Percentiles rank a stretch among this genome's conserved stretches.
These are phyloP conservation scores for Colletotrichum lindemuthianum DNA, from an alignment of 2,329 filamentous ascomycete species.

Conservation along the genomic window DNA sequence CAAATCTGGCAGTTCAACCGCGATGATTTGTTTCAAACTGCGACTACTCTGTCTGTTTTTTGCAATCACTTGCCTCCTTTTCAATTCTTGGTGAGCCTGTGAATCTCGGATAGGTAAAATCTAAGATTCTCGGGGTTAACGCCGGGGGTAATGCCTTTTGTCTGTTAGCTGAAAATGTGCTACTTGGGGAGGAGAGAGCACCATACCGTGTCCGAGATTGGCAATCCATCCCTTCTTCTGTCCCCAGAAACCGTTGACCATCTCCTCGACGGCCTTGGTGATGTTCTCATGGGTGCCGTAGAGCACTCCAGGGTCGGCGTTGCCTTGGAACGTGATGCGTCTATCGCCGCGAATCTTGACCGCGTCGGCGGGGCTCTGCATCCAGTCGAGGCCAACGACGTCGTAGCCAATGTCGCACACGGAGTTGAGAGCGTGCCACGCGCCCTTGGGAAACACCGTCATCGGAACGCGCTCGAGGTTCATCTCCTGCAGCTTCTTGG, in stretches of 20 bases:
- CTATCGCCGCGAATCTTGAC: conserved; percentile 81
- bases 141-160: conserved; percentile 86
- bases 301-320: conserved; percentile 92
- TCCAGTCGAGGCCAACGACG: conserved; percentile 94
- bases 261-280: conserved; percentile 81
- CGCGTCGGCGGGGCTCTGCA: conserved; percentile 87
- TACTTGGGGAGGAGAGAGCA: neutral
- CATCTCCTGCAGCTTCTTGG: conserved; percentile 76
- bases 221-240: conserved; percentile 95
- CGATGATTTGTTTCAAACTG: neutral
- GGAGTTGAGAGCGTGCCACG: conserved; percentile 92
- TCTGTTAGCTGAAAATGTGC: neutral
- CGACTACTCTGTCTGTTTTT: neutral
- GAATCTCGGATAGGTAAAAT: conserved; percentile 94
- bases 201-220: conserved; percentile 91
- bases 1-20: no score
- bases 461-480: conserved; percentile 86
- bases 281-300: conserved; percentile 88
- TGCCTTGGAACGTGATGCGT: conserved; percentile 85
- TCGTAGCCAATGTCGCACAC: conserved; percentile 91
- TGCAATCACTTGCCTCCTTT: neutral
- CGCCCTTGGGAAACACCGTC: conserved; percentile 98
- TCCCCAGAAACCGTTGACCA: conserved; percentile 87
- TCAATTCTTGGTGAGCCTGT: conserved; percentile 68
- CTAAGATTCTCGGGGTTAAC: conserved; percentile 93